These are phyloP conservation scores for Fistulina hepatica DNA, from an alignment of 1,284 basidiomycete genomes.

Conservation along the genomic window DNA sequence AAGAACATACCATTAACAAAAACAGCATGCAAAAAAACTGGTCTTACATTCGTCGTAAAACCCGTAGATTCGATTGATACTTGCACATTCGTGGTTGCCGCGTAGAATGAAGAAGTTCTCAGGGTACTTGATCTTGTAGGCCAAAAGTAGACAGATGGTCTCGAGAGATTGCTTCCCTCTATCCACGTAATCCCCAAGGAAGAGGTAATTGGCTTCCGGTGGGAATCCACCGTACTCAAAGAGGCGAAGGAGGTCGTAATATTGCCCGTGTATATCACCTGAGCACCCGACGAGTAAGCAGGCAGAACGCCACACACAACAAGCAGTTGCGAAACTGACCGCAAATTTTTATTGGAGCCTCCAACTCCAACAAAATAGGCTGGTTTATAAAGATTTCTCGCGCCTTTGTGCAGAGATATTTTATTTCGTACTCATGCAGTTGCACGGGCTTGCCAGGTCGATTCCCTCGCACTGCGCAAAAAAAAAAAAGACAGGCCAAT, in stretches of 20 bases:
- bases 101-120: constrained; percentile 96
- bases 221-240: constrained; percentile 95
- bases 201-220: constrained; percentile 93
- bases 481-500: constrained; percentile 14
- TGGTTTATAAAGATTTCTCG: constrained; percentile 95
- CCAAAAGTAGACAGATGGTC: constrained; percentile 84
- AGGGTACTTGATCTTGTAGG: constrained; percentile 97
- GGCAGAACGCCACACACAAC: constrained; percentile 10
- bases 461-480: constrained; percentile 73
- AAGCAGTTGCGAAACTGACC: constrained; percentile 45
- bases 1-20: constrained; percentile 9
- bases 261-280: constrained; percentile 95
- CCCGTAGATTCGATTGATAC: constrained; percentile 92
- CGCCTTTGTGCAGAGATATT: constrained; percentile 89
- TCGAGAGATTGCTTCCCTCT: constrained; percentile 91
- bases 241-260: constrained; percentile 86
- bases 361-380: constrained; percentile 87
- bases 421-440: constrained; percentile 93
- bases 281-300: constrained; percentile 13
- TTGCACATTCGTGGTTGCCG: constrained; percentile 92
- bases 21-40: constrained; percentile 23
- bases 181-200: constrained; percentile 93
- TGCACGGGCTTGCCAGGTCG: constrained; percentile 91
- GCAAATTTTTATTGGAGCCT: constrained; percentile 96
- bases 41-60: constrained; percentile 96